Evolutionary conservation across 202 grass and related monocot genomes (phyloP).

Genomic region (Setaria italica): DNA sequence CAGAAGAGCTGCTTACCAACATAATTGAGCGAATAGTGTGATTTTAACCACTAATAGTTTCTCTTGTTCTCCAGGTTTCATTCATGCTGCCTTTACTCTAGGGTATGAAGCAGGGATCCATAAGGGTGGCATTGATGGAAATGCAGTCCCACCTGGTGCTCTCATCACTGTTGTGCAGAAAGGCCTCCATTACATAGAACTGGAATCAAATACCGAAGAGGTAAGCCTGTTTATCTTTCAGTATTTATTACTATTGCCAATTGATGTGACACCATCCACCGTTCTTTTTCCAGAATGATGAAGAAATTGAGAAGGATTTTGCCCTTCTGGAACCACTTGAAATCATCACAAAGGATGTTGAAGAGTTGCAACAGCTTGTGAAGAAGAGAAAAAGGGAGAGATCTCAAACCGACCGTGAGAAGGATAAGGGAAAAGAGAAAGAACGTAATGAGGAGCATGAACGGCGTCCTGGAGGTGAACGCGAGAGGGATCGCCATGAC

Average conservation of each 20-base stretch:
- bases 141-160: conserved; percentile 85
- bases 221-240: conserved; percentile 53
- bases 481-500: conserved; percentile 67
- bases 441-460: conserved; percentile 63
- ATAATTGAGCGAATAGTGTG: background rate
- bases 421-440: conserved; percentile 73
- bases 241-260: background rate
- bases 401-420: conserved; percentile 67
- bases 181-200: conserved; percentile 96
- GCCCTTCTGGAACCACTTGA: conserved; percentile 91
- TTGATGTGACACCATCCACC: conserved; percentile 18
- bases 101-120: conserved; percentile 90
- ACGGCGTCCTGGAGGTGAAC: conserved; percentile 53
- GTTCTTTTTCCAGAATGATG: conserved; percentile 67
- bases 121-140: conserved; percentile 80
- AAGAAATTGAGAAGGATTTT: conserved; percentile 79
- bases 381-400: conserved; percentile 76
- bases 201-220: conserved; percentile 85
- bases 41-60: conserved; percentile 31
- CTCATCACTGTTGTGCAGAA: conserved; percentile 94
- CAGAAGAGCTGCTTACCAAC: background rate
- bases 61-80: conserved; percentile 70
- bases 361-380: conserved; percentile 89
- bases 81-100: conserved; percentile 86
- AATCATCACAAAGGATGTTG: conserved; percentile 90